Evolutionary conservation across 148 eudicot genomes (phyloP).

Genomic region (Fagopyrum homotropicum): DNA sequence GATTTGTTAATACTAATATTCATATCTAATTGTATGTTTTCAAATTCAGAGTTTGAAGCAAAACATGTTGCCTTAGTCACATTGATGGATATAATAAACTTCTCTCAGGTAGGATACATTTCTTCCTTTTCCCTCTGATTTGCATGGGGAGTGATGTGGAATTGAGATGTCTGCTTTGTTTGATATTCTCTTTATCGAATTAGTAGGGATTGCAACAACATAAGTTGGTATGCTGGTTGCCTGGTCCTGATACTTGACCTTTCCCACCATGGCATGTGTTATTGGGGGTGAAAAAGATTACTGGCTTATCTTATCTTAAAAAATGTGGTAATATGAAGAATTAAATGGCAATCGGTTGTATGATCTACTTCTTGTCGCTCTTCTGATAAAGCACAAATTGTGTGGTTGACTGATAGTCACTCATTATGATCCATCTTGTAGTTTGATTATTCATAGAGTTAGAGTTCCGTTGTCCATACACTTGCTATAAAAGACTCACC

Average conservation of each 20-base stretch:
- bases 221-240: background rate
- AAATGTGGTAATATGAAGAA: background rate
- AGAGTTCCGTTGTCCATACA: too few relatives aligned
- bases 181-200: background rate
- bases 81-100: constrained; percentile 17
- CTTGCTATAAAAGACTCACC: background rate
- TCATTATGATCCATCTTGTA: background rate
- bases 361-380: background rate
- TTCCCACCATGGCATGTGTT: too few relatives aligned
- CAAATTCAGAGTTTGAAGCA: constrained; percentile 46
- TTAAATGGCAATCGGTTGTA: background rate
- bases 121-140: background rate
- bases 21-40: background rate
- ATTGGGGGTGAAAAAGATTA: background rate
- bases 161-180: background rate
- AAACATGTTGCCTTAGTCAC: constrained; percentile 63
- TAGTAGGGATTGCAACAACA: background rate
- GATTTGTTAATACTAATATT: background rate
- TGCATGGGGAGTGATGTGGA: background rate
- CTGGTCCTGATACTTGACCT: too few relatives aligned
- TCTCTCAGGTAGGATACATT: background rate
- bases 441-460: background rate
- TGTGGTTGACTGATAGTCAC: background rate
- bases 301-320: too few relatives aligned
- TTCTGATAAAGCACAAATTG: background rate